Evolutionary conservation across 2,329 filamentous ascomycete genomes (phyloP), one percentile per base, ranked within the genome.

Genomic region (Diaporthe ilicicola): DNA sequence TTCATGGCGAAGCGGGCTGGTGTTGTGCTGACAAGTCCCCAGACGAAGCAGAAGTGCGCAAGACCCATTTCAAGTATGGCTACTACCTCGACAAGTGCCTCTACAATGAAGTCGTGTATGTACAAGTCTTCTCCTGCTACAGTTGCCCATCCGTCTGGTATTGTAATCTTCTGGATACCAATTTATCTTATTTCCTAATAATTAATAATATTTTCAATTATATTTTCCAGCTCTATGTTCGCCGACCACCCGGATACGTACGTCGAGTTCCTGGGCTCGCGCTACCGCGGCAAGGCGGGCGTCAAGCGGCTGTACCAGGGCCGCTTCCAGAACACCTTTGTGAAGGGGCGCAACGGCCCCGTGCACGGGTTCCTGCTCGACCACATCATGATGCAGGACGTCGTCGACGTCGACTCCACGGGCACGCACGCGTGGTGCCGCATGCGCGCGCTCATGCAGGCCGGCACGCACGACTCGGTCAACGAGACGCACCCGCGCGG

Each of bases 41-140:
- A 86, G 86, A 88, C 70, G 85, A 88, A 76, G 84, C 85, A 44
- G 85, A 88, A 73, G 82, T 88, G 56, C 84, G 85, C 70, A 88
- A 88, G 76, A 82, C 85, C 3, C 87, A 89, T 75, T 87, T 86
- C 81, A 88, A 86, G 72, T 89, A 89, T 77, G 87, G 87, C 32
- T 89, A 89, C 77, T 89, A 89, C 76, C 81, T 89, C 32, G 87
- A 89, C 79, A 89, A 89, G 74, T 89, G 87, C 72, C 80, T 89
- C 1, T 89, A 88, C 78, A 83, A 87, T 73, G 85, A 89, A 80
- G 83, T 85, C 8, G 81, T 83, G 17, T 81, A 84, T 64, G n/a
- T n/a, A n/a, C n/a, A n/a, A n/a, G n/a, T n/a, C n/a, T n/a, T n/a
- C n/a, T n/a, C n/a, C n/a, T n/a, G n/a, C n/a, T n/a, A n/a, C n/a